Evolutionary conservation across 352 stramenopile genomes (phyloP).

Genomic region (Globisporangium nodosum): DNA sequence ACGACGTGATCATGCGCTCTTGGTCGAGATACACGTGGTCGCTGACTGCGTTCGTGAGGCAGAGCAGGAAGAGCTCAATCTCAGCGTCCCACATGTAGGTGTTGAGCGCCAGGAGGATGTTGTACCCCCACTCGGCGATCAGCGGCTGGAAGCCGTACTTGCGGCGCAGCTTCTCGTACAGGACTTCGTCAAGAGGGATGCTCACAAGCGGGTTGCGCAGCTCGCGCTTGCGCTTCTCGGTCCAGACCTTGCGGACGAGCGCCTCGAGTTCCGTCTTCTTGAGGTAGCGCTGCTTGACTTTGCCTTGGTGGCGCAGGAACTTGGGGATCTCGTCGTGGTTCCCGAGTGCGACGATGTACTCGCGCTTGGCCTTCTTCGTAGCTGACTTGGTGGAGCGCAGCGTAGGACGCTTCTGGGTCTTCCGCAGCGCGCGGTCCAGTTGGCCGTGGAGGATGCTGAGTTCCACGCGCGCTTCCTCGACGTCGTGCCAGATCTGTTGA

Average conservation of each 20-base stretch:
- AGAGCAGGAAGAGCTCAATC: slow-evolving; percentile 74
- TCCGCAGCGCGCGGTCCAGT: slow-evolving; percentile 38
- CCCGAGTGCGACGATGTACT: slow-evolving; percentile 57
- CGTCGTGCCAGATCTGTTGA: slow-evolving; percentile 67
- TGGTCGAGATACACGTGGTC: slow-evolving; percentile 71
- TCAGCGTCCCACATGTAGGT: slow-evolving; percentile 70
- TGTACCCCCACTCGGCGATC: slow-evolving; percentile 85
- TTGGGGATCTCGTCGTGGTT: slow-evolving; percentile 50
- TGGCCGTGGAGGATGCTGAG: slow-evolving; percentile 71
- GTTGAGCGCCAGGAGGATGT: slow-evolving; percentile 65
- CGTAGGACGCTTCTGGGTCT: slow-evolving; percentile 12
- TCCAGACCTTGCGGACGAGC: slow-evolving; percentile 66
- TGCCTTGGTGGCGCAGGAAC: slow-evolving; percentile 74
- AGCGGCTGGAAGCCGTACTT: slow-evolving; percentile 80
- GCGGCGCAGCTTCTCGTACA: slow-evolving; percentile 74
- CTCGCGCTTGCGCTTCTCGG: slow-evolving; percentile 67
- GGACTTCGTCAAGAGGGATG: slow-evolving; percentile 50
- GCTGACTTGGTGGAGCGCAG: slow-evolving; percentile 9
- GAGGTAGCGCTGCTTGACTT: slow-evolving; percentile 47
- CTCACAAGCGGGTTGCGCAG: slow-evolving; percentile 37
- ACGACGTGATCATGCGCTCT: slow-evolving; percentile 56
- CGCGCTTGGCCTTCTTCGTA: slow-evolving; percentile 36
- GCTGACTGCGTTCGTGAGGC: slow-evolving; percentile 57
- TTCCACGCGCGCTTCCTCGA: slow-evolving; percentile 72
- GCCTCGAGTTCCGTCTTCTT: slow-evolving; percentile 70